These are phyloP conservation scores for Diaporthe sp. DNA, from an alignment of 2,329 filamentous ascomycete species.

Conservation along the genomic window DNA sequence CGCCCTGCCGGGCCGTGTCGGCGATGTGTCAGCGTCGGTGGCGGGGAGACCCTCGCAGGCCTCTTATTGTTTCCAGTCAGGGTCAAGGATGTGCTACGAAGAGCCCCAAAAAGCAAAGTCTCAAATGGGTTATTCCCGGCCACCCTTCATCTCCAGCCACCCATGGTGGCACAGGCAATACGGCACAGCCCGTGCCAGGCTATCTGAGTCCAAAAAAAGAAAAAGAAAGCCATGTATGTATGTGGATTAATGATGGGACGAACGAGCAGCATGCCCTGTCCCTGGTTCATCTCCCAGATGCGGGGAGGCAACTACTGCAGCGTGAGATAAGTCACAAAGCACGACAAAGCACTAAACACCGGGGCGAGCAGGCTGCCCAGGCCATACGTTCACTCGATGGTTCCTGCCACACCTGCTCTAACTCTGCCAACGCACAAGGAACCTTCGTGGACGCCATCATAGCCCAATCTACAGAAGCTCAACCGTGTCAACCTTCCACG, in stretches of 20 bases:
- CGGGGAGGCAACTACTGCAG: background rate
- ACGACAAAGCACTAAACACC: background rate
- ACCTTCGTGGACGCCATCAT: background rate
- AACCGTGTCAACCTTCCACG: background rate
- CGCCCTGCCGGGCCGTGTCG: conserved; percentile 23
- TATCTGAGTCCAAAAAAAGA: background rate
- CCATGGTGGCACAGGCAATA: background rate
- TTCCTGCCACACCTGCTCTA: background rate
- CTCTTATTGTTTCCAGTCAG: background rate
- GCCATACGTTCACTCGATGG: background rate
- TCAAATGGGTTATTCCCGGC: background rate
- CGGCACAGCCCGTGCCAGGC: background rate
- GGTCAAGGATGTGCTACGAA: background rate
- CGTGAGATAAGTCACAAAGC: background rate
- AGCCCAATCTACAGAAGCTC: background rate
- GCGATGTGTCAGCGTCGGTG: conserved; percentile 18
- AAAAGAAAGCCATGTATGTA: too few relatives aligned
- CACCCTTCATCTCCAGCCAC: conserved; percentile 14
- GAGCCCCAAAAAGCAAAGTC: conserved; percentile 12
- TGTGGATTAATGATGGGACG: conserved; percentile 5
- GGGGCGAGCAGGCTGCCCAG: background rate
- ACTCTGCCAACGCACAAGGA: background rate
- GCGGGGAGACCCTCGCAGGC: conserved; percentile 7
- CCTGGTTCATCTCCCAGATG: conserved; percentile 18
- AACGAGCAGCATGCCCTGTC: background rate